These are phyloP conservation scores for Ilyonectria destructans DNA, from an alignment of 2,329 filamentous ascomycete species.

Conservation along the genomic window DNA sequence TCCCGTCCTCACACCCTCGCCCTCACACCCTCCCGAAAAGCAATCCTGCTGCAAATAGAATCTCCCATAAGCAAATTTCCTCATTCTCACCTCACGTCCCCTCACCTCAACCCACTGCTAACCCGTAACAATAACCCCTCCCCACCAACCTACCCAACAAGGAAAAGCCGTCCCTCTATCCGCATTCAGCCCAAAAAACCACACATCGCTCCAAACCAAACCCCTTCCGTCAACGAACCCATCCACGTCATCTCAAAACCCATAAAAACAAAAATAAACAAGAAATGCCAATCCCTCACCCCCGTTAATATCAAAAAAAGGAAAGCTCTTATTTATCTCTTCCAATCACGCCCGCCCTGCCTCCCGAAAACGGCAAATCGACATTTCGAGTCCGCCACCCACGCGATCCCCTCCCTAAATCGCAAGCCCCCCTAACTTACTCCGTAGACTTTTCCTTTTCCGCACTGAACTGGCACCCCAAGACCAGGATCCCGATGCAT, in stretches of 20 bases:
- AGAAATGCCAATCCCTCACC: neutral
- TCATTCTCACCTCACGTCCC: conserved; percentile 44
- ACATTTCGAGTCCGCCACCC: conserved; percentile 5
- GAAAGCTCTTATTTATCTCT: conserved; percentile 11
- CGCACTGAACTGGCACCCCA: conserved; percentile 17
- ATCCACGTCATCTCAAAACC: conserved; percentile 28
- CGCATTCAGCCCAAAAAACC: conserved; percentile 21
- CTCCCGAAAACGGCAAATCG: conserved; percentile 26
- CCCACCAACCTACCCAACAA: conserved; percentile 34
- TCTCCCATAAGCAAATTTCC: neutral
- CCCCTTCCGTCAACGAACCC: conserved; percentile 26
- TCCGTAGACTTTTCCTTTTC: conserved; percentile 35
- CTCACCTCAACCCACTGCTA: conserved; percentile 10
- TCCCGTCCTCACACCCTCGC: neutral
- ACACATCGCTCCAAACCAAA: conserved; percentile 28
- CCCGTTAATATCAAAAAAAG: conserved; percentile 10
- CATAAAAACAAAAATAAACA: conserved; percentile 27
- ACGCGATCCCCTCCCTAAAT: no score
- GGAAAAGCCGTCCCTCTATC: conserved; percentile 37
- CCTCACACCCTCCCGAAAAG: neutral
- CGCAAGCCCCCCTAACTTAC: neutral
- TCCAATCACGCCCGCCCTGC: conserved; percentile 28
- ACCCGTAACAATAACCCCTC: conserved; percentile 8
- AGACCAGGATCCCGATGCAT: conserved; percentile 23
- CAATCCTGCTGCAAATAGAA: neutral